Conservation (phyloP, 306 rosid genomes). For the Cucumis melo region DNA sequence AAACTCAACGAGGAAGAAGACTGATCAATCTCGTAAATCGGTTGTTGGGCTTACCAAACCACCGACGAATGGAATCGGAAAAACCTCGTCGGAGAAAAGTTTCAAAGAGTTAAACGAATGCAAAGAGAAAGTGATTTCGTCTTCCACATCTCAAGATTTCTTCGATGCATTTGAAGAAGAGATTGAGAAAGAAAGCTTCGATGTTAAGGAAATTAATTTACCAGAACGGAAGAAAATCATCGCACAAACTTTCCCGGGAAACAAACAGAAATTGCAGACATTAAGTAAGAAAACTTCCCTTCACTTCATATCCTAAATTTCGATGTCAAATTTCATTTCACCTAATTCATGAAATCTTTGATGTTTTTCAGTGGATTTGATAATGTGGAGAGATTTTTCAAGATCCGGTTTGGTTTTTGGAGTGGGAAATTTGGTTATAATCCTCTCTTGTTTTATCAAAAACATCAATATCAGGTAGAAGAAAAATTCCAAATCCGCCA, state of each 20-base stretch:
- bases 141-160: constrained; percentile 14
- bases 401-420: constrained; percentile 75
- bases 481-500: background rate
- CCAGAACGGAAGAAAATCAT: constrained; percentile 18
- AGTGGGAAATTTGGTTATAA: constrained; percentile 49
- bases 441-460: constrained; percentile 55
- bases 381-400: constrained; percentile 83
- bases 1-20: constrained; percentile 6
- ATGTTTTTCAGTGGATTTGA: constrained; percentile 46
- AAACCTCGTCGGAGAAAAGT: constrained; percentile 22
- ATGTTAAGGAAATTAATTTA: constrained; percentile 45
- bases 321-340: background rate
- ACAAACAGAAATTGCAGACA: background rate
- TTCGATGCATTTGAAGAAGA: constrained; percentile 14
- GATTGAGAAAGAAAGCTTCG: constrained; percentile 34
- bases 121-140: constrained; percentile 38
- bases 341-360: background rate
- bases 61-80: constrained; percentile 11
- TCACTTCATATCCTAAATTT: background rate
- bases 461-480: constrained; percentile 60
- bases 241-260: background rate
- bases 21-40: background rate
- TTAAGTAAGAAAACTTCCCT: background rate
- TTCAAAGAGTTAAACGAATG: constrained; percentile 44
- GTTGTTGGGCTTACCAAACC: background rate